These are phyloP conservation scores for Chrysanthemum seticuspe DNA, from an alignment of 129 eudicot species.

Conservation along the genomic window DNA sequence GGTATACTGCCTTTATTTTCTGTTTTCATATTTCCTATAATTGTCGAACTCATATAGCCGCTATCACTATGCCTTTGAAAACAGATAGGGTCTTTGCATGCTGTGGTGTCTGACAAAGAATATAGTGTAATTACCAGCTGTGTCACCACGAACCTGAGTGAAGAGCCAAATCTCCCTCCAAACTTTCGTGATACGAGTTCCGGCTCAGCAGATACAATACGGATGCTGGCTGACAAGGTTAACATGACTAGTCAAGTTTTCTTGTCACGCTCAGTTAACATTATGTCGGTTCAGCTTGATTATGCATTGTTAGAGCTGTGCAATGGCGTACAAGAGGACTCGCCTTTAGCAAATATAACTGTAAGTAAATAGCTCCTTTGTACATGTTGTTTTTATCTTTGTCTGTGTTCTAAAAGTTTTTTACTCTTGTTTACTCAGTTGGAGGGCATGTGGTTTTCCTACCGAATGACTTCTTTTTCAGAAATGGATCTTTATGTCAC, in stretches of 20 bases:
- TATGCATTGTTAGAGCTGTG: constrained; percentile 87
- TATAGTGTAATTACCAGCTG: constrained; percentile 70
- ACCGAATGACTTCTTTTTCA: constrained; percentile 86
- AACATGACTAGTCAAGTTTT: constrained; percentile 83
- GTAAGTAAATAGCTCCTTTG: constrained; percentile 47
- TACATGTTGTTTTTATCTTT: constrained; percentile 7
- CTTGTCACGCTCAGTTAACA: constrained; percentile 78
- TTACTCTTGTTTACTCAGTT: constrained; percentile 46
- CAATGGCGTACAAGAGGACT: constrained; percentile 72
- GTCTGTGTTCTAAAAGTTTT: neutral
- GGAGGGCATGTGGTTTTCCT: constrained; percentile 92
- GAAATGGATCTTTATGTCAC: constrained; percentile 92
- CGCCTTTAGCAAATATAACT: constrained; percentile 74
- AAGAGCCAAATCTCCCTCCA: constrained; percentile 82
- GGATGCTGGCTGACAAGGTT: constrained; percentile 83
- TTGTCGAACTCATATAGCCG: constrained; percentile 16
- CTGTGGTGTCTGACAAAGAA: constrained; percentile 85
- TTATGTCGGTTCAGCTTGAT: constrained; percentile 65
- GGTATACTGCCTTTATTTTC: constrained; percentile 12
- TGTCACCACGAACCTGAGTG: constrained; percentile 67
- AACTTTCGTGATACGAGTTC: constrained; percentile 70
- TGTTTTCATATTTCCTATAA: constrained; percentile 5
- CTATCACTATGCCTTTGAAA: constrained; percentile 16
- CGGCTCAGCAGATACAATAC: constrained; percentile 64
- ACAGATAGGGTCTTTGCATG: constrained; percentile 86